phyloP scores from a whole-genome alignment of 768 basidiomycete genomes.

The Suillus decipiens region DNA sequence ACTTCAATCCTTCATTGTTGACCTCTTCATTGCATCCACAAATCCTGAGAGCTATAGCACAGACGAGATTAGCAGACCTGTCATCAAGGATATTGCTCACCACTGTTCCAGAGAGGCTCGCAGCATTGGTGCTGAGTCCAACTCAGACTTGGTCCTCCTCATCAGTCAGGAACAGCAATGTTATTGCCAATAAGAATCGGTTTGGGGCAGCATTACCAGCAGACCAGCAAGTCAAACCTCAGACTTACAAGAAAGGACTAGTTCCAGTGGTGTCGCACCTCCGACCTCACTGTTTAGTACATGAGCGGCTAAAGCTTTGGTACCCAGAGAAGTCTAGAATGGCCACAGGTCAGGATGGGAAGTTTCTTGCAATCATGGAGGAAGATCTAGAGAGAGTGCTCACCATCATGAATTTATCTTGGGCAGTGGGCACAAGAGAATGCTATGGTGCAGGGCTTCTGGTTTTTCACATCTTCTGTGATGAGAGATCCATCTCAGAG shows the following conservation, averaged over 20 bases:
- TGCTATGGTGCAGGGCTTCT: constrained; percentile 42
- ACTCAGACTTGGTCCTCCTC: neutral
- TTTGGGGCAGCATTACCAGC: rapidly evolving
- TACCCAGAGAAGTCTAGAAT: neutral
- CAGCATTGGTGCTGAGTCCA: rapidly evolving
- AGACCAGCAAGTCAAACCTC: neutral
- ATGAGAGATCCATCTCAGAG: constrained; percentile 31
- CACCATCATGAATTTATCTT: constrained; percentile 21
- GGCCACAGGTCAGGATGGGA: rapidly evolving
- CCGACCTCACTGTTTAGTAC: constrained; percentile 30
- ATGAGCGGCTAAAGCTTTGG: constrained; percentile 31
- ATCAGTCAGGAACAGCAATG: neutral
- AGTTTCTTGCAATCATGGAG: neutral
- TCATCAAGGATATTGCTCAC: neutral
- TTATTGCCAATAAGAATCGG: neutral
- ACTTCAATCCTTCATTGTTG: constrained; percentile 14
- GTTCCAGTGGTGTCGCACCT: constrained; percentile 19
- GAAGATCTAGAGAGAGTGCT: neutral
- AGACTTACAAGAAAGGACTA: constrained; percentile 14
- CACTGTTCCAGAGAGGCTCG: neutral
- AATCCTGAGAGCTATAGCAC: neutral
- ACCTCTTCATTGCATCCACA: constrained; percentile 1
- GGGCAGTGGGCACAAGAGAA: constrained; percentile 31
- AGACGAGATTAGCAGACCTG: constrained; percentile 14
- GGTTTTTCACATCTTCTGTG: constrained; percentile 42